phyloP scores from a whole-genome alignment of 176 grass and related monocot genomes.

The Ensete ventricosum region DNA sequence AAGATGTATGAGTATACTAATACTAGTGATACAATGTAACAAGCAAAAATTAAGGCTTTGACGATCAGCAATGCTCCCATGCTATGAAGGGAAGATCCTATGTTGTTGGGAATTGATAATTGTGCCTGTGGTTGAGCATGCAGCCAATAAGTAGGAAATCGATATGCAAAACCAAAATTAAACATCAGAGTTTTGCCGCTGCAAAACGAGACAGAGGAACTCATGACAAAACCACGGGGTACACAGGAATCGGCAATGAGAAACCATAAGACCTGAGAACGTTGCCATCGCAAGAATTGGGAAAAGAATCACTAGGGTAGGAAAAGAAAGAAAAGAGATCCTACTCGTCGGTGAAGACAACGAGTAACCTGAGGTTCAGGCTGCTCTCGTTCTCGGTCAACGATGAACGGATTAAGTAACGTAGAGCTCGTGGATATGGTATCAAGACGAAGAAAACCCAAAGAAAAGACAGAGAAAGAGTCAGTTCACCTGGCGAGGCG shows the following conservation, averaged over 20 bases:
- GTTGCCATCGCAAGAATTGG: background rate
- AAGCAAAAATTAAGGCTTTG: too few relatives aligned
- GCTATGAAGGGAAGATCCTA: too few relatives aligned
- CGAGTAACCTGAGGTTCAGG: background rate
- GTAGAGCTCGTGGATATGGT: background rate
- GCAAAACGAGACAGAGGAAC: too few relatives aligned
- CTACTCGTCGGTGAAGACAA: background rate
- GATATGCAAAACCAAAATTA: too few relatives aligned
- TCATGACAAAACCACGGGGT: background rate
- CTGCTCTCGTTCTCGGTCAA: background rate
- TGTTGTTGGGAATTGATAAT: too few relatives aligned
- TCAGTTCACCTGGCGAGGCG: conserved; percentile 48
- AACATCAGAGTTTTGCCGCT: too few relatives aligned
- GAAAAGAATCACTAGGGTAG: background rate
- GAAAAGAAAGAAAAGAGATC: background rate
- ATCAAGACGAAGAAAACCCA: background rate
- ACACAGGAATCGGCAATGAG: background rate
- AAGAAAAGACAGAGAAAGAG: conserved; percentile 3
- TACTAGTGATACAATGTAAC: too few relatives aligned
- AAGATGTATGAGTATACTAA: too few relatives aligned
- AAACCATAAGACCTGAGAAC: background rate
- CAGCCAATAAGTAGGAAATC: too few relatives aligned
- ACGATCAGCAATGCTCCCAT: too few relatives aligned
- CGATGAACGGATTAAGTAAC: background rate
- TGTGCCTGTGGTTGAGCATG: too few relatives aligned